Base-by-base conservation (phyloP, 768 basidiomycete species). In the Atractiella rhizophila region DNA sequence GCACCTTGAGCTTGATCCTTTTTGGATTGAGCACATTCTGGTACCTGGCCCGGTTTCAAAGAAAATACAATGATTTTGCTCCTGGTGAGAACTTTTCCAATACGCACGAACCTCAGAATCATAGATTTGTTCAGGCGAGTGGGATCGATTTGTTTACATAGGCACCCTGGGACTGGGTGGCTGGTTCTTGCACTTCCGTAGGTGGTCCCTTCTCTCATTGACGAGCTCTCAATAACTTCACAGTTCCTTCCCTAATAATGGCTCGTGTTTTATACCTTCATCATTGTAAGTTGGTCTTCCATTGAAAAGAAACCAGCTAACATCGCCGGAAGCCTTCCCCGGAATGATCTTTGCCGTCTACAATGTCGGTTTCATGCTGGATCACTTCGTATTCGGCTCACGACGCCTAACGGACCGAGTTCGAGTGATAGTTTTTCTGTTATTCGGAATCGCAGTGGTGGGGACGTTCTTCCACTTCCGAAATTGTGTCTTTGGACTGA, bases 241-340 rank as follows among this genome's bases (percentile, higher is more conserved):
- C 51, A 91, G 86, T 76, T 19, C 88, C 88, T 2, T 98, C 94
- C 73, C 62, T 94, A 49, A 73, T 94, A 62, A 98, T 98, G 91
- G 86, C 53, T 11, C 54, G 54, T 33, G 62, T 63, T 4, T 91
- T 85, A 24, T 94, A 94, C 52, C 62, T 96, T 21, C 88, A 96
- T 59, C 85, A 91, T 64, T 94, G 88, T 56, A n/a, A n/a, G 81
- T 86, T 51, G 49, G 78, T 68, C 21, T 11, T 23, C 6, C 28
- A 41, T 21, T 13, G 20, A 31, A 18, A 13, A 8, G 6, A n/a
- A 26, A 7, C 26, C 32, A 19, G 9, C 39, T 35, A 24, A 18
- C 24, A 11, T 11, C 8, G 23, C 1, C 3, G 28, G 46, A 34
- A 18, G 51, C 85, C 79, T 71, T 96, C 9, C 88, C 88, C 5